phyloP scores from a whole-genome alignment of 208 protist genomes.

The Entamoeba histolytica region DNA sequence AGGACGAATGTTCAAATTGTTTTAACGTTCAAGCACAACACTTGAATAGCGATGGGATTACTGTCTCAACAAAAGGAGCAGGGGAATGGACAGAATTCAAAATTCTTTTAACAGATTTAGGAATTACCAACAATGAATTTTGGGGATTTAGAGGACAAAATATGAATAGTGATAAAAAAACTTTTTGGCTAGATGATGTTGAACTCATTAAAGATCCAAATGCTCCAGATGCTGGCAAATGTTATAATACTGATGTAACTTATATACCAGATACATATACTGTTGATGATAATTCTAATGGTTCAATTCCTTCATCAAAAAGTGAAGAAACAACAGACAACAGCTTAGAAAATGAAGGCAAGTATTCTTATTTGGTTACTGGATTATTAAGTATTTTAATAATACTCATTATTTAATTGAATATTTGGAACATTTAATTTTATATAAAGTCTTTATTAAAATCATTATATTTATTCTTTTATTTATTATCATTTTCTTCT shows the following conservation, averaged over 20 bases:
- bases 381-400: no score
- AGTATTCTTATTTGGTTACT: no score
- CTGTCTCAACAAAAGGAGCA: neutral
- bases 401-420: no score
- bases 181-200: neutral
- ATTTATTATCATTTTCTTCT: no score
- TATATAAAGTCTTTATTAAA: no score
- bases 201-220: neutral
- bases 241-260: neutral
- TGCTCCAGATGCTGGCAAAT: neutral
- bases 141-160: neutral
- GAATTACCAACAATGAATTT: neutral
- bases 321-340: no score
- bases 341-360: no score
- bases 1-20: neutral
- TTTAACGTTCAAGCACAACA: neutral
- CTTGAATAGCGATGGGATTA: neutral
- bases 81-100: neutral
- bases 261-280: no score
- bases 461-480: no score
- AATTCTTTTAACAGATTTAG: neutral
- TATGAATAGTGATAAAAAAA: neutral
- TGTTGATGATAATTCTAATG: no score
- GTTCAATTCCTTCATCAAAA: no score
- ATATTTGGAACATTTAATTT: no score